Percentiles rank a stretch among this genome's conserved stretches.
Evolutionary conservation across 2,329 filamentous ascomycete genomes (phyloP).

Genomic region (Fusarium agapanthi): DNA sequence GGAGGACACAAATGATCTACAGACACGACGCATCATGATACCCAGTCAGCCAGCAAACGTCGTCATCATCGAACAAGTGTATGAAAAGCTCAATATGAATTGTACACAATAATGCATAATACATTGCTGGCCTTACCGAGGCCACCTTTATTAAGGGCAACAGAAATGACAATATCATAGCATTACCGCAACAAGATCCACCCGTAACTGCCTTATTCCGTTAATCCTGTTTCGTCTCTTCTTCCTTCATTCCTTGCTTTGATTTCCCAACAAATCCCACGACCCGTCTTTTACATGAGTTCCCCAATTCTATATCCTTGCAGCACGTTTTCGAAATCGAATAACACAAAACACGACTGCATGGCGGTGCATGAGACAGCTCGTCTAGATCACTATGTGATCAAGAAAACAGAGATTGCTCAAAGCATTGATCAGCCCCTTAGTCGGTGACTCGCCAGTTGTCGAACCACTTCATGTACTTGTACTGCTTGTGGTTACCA

Average conservation of each 20-base stretch:
- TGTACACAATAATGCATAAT: slow-evolving; percentile 49
- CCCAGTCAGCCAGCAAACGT: slow-evolving; percentile 40
- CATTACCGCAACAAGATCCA: slow-evolving; percentile 43
- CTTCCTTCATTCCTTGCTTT: slow-evolving; percentile 23
- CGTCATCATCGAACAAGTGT: slow-evolving; percentile 38
- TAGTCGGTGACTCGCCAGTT: slow-evolving; percentile 83
- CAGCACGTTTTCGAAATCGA: slow-evolving; percentile 25
- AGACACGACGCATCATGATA: slow-evolving; percentile 45
- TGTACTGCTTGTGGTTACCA: slow-evolving; percentile 83
- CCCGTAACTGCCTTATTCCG: slow-evolving; percentile 32
- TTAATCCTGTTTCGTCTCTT: slow-evolving; percentile 36
- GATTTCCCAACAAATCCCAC: slow-evolving; percentile 34
- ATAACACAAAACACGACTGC: slow-evolving; percentile 23
- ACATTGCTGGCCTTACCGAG: slow-evolving; percentile 33
- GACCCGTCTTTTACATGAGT: slow-evolving; percentile 34
- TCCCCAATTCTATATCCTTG: slow-evolving; percentile 32
- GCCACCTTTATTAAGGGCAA: slow-evolving; percentile 28
- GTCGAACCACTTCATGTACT: slow-evolving; percentile 92
- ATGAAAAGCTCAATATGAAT: slow-evolving; percentile 40
- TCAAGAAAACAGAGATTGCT: slow-evolving; percentile 10
- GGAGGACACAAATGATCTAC: slow-evolving; percentile 27
- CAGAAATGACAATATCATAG: slow-evolving; percentile 40
- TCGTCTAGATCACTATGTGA: slow-evolving; percentile 22
- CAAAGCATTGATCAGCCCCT: slow-evolving; percentile 15
- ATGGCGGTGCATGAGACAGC: slow-evolving; percentile 21